Base-by-base conservation (phyloP, 805 yeast species). In the Suhomyces xylopsoci region DNA sequence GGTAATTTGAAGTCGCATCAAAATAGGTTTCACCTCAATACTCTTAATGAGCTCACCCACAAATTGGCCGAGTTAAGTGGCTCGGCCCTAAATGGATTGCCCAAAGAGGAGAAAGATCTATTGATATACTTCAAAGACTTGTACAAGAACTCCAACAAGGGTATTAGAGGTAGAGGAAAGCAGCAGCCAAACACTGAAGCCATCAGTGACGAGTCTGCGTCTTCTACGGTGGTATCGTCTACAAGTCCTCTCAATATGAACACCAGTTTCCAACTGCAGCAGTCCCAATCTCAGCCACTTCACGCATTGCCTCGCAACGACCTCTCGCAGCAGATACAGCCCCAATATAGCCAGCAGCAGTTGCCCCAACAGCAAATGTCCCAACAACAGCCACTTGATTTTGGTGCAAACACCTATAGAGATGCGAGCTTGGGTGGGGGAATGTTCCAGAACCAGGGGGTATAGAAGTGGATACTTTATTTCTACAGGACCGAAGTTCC, bases 1-100 rank as follows among this genome's bases (percentile, higher is more conserved):
- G 97, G 97, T 3, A 92, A 92, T 64, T 79, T 92, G 76, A 92
- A 93, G 69, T 88, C 96, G 1, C 98, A 93, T 68, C 98, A 92
- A 65, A 93, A 92, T 69, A 78, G 92, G 60, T 90, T 91, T 64
- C 98, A 91, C 68, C 69, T 84, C 57, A 81, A 81, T 14, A 85
- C 96, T 0, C 75, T 93, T 57, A 83, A 83, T 58, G 74, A 74
- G 30, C 73, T 91, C 64, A 88, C 96, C 1, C 81, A 77, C 53
- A 81, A 78, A 58, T 69, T 88, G 55, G 91, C 93, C 1, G 84
- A 82, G 57, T 69, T 84, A 50, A 62, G 68, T 38, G 81, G 84
- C 19, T 79, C 81, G 3, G 71, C 70, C 17, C 55, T 73, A 12
- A 75, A 78, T 42, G 72, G 74, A 53, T 67, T 81, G 26, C 88